phyloP scores from a whole-genome alignment of 225 moss, liverwort and hornwort genomes.

The Pseudisothecium myosuroides region DNA sequence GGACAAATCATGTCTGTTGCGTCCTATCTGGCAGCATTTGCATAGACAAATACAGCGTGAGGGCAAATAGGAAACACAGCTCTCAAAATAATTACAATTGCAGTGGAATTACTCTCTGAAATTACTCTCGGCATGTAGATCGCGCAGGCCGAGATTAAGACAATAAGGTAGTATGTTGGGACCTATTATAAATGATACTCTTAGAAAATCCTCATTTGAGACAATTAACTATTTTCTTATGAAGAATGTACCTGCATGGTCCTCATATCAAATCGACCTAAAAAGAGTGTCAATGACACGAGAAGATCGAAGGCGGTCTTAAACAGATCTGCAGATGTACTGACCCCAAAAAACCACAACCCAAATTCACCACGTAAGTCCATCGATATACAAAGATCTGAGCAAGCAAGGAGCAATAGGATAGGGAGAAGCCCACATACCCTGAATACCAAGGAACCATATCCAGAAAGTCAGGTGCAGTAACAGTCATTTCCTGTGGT shows the following conservation, averaged over 20 bases:
- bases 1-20: neutral
- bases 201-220: neutral
- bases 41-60: neutral
- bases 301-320: constrained; percentile 99
- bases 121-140: neutral
- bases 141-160: neutral
- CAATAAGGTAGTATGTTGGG: neutral
- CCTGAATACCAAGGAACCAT: constrained; percentile 99
- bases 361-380: constrained; percentile 4
- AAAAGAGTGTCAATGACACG: constrained; percentile 93
- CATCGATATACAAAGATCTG: neutral
- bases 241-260: constrained; percentile 80
- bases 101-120: neutral
- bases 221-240: neutral
- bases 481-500: constrained; percentile 60
- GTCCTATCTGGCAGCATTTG: neutral
- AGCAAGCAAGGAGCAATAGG: neutral
- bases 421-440: constrained; percentile 32
- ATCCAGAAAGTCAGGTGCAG: constrained; percentile 86
- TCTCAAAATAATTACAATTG: neutral
- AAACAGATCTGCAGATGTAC: constrained; percentile 99
- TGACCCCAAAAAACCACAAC: constrained; percentile 21
- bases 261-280: constrained; percentile 99
- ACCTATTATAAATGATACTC: neutral
- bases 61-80: neutral